Evolutionary conservation across 2,329 filamentous ascomycete species (phyloP), one percentile per base, ranked within the genome.

Genomic region (Aspergillus uvarum): DNA sequence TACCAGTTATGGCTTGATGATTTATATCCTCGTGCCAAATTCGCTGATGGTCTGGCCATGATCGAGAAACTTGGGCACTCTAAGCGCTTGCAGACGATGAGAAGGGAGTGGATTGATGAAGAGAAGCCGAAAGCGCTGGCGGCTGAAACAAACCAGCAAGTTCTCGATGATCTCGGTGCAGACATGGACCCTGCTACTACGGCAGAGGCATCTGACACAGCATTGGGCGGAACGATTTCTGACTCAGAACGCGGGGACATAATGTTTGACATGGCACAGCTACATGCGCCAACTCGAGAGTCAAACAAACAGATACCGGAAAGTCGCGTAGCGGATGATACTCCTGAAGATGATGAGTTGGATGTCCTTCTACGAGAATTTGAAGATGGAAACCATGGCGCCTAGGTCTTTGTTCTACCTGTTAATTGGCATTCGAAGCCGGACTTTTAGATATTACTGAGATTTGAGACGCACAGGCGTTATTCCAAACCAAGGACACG

Each of bases 1-100:
- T 99, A 98, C 73, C 95, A 98, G 74, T 77, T 96, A 58, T 99
- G 95, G 95, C 89, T 99, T 2, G 94, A 99, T 76, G 92, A 97
- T 71, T 82, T 99, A 12, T 99, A 93, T 71, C 95, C 95, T 12
- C 92, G 96, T 71, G 95, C 94, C 5, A 94, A 92, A 70, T 99
- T 99, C 70, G 85, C 90, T 51, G 95, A 99, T 70, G 95, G 90
- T 2, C 80, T 98, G 6, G 80, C 83, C 44, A 96, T 98, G 81
- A 91, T 98, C 2, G 95, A 99, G 75, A 97, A 96, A 77, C 82
- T 92, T 0, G 95, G 95, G 1, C 95, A 97, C 76, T 91, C 89
- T 68, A 93, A 90, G 72, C 82, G 83, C 14, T 83, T 98, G 73
- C 85, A 90, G 64, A 83, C 86, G 32, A 89, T 89, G 77, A 84